Conservation (phyloP, 2,329 filamentous ascomycete genomes). For the Fusarium fracticaudum region DNA sequence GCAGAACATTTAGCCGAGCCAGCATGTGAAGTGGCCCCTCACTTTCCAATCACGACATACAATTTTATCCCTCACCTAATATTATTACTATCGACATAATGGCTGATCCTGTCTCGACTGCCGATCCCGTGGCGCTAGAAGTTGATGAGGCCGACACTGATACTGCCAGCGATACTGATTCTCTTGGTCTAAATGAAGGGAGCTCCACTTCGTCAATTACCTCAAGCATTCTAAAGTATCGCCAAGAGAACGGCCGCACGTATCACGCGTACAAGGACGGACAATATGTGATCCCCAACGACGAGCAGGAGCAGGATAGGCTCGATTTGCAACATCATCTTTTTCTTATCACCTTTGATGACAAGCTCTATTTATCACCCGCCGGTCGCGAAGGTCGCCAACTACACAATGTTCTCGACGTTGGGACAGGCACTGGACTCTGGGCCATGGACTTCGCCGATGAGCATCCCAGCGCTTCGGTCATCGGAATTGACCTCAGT, state of each 20-base stretch:
- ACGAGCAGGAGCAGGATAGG: slow-evolving; percentile 28
- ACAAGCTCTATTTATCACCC: slow-evolving; percentile 36
- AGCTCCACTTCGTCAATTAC: slow-evolving; percentile 34
- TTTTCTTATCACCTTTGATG: slow-evolving; percentile 42
- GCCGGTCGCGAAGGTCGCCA: slow-evolving; percentile 17
- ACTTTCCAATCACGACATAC: background rate
- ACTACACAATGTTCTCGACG: slow-evolving; percentile 37
- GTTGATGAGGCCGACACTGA: slow-evolving; percentile 1
- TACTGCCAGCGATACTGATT: background rate
- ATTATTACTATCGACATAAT: background rate
- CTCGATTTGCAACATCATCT: slow-evolving; percentile 39
- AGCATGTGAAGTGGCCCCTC: background rate
- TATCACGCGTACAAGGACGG: slow-evolving; percentile 45
- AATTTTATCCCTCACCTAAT: background rate
- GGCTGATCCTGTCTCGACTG: background rate
- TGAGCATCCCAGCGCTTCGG: slow-evolving; percentile 27
- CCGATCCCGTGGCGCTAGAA: background rate
- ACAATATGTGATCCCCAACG: slow-evolving; percentile 30
- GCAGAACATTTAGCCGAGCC: background rate
- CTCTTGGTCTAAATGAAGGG: background rate
- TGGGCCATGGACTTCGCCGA: slow-evolving; percentile 44
- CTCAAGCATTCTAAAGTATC: slow-evolving; percentile 38
- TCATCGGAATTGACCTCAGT: slow-evolving; percentile 38
- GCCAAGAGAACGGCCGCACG: slow-evolving; percentile 42
- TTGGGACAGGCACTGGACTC: slow-evolving; percentile 42